These are phyloP conservation scores for Cutaneotrichosporon spelunceum DNA, from an alignment of 1,284 basidiomycete species.

Conservation along the genomic window DNA sequence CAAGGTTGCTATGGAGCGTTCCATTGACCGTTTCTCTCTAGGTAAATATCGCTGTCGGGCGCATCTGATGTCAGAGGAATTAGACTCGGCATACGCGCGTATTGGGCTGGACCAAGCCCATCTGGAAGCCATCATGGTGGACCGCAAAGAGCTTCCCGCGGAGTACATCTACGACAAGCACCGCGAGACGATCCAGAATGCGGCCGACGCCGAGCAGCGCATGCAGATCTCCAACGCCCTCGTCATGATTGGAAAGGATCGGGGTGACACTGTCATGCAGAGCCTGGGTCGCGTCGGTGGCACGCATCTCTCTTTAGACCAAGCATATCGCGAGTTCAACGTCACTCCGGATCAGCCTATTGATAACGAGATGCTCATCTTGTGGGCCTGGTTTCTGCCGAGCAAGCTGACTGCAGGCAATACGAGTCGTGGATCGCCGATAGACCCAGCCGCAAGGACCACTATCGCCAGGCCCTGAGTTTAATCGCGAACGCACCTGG, in stretches of 20 bases:
- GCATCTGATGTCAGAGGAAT: slow-evolving; percentile 35
- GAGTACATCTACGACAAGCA: slow-evolving; percentile 37
- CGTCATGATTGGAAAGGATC: slow-evolving; percentile 32
- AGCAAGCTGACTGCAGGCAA: slow-evolving; percentile 32
- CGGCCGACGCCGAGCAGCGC: slow-evolving; percentile 22
- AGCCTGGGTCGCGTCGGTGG: slow-evolving; percentile 31
- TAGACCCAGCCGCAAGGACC: slow-evolving; percentile 30
- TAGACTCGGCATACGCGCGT: slow-evolving; percentile 32
- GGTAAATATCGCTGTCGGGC: slow-evolving; percentile 20
- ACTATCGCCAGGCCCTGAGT: slow-evolving; percentile 39
- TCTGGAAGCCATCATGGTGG: slow-evolving; percentile 28
- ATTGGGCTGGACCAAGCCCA: slow-evolving; percentile 34
- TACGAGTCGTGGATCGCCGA: slow-evolving; percentile 35
- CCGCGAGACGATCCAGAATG: slow-evolving; percentile 29
- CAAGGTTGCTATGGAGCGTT: slow-evolving; percentile 39
- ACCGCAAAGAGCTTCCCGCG: slow-evolving; percentile 34
- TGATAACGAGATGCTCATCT: slow-evolving; percentile 42
- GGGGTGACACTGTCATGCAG: slow-evolving; percentile 29
- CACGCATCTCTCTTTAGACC: slow-evolving; percentile 36
- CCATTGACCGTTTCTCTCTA: slow-evolving; percentile 34
- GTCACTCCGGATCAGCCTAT: slow-evolving; percentile 33
- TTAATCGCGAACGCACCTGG: slow-evolving; percentile 45
- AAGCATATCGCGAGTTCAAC: slow-evolving; percentile 44
- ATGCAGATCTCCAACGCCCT: slow-evolving; percentile 30
- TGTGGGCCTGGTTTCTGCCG: slow-evolving; percentile 29